Base-by-base conservation (phyloP, 176 grass and related monocot species). In the Eleusine indica region DNA sequence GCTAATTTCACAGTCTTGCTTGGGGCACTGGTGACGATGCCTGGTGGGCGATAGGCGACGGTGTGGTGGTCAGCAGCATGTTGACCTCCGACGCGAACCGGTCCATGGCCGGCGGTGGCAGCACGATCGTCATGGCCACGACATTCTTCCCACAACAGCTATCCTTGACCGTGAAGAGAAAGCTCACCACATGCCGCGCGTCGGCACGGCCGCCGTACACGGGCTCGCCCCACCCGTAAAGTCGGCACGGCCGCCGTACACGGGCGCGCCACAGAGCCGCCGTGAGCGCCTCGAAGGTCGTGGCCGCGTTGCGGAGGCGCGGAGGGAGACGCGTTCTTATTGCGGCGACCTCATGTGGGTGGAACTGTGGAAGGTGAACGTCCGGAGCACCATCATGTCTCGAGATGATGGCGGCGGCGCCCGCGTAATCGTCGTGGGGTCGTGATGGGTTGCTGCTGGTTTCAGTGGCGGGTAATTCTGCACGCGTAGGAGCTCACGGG, bases 401-500 rank as follows among this genome's bases (percentile, higher is more conserved):
- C 1, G 9, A 9, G 46, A 9, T 11, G 46, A 9, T 11, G 46
- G 46, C 46, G 68, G 39, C 8, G 40, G 74, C 9, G 68, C 42
- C 22, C 49, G 38, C n/a, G 49, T 13, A 4, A 12, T 18, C 7
- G 56, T 48, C 9, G 62, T 17, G 6, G 1, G 39, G 41, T 91
- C 66, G 52, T 35, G 32, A 35, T 35, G 32, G 32, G 32, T 2
- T 2, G 32, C 32, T 35, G 32, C 32, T 35, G 32, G 32, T 35
- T 35, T 35, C 32, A 35, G 32, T 35, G 32, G 32, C 32, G 32
- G 32, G 32, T 35, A 2, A 1, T 35, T 35, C 32, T 35, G 32
- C 32, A 35, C 42, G 87, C 63, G 91, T 89, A 21, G 76, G 28
- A 94, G 80, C 11, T 91, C 80, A 11, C 92, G 86, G 41, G 49